Evolutionary conservation across 495 filamentous ascomycete genomes (phyloP), one percentile per base, ranked within the genome.

Genomic region (Xylaria cubensis): DNA sequence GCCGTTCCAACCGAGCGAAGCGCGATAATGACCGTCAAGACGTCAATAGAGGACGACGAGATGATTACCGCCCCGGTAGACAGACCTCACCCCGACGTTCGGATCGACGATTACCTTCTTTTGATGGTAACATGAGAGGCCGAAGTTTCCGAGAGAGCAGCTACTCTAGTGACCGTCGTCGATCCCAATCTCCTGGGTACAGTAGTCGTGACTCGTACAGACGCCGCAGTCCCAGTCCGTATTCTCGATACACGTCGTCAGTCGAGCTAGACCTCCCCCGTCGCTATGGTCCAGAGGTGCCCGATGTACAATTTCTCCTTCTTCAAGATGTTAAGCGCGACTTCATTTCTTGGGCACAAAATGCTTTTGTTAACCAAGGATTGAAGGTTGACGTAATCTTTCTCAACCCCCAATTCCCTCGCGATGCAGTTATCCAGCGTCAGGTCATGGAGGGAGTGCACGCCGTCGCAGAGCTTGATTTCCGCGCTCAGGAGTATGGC

Each of bases 391-490:
- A 96, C 75, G 88, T 93, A 15, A 88, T 97, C 77, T 90, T 90
- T 36, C 83, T 97, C 15, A 89, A 88, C 51, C 92, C 94, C n/a
- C 89, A 93, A 29, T 89, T 97, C 42, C 87, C 91, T 41, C 89
- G 95, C 48, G 88, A 89, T 51, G 89, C 91, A 1, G 90, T 97
- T 13, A 87, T 98, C 62, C 90, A 93, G 72, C 89, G 94, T 67
- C 94, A 97, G 79, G 92, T 96, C 51, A 78, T 93, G 36, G 95
- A 98, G 81, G 95, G 96, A 26, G 96, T 99, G 17, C 89, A 91
- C 56, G 96, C 92, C 29, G 91, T 98, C 26, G 89, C 92, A 19
- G 90, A 92, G 69, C 88, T 99, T 19, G 90, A 91, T 48, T 83
- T 86, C 8, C 81, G 83, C 55, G 88, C 92, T 36, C 92, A 97